phyloP scores from a whole-genome alignment of 2,329 filamentous ascomycete genomes.

The Dactylellina sp. region DNA sequence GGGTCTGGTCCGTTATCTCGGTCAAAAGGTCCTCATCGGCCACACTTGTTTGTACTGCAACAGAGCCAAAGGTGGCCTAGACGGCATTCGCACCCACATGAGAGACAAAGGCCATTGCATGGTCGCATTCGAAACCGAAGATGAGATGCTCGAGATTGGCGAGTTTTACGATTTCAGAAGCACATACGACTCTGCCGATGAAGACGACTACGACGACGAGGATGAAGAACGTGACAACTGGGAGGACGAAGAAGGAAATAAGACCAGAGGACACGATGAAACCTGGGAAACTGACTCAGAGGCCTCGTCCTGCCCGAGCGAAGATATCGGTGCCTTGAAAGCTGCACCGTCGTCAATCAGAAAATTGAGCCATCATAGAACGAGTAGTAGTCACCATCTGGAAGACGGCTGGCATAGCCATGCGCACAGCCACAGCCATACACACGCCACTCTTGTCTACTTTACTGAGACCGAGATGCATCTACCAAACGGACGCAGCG shows the following conservation, averaged over 20 bases:
- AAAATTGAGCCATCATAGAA: conserved; percentile 36
- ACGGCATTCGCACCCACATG: conserved; percentile 95
- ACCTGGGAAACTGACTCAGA: conserved; percentile 97
- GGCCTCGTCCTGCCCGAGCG: conserved; percentile 68
- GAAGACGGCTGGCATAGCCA: conserved; percentile 80
- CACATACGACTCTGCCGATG: conserved; percentile 85
- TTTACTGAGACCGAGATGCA: conserved; percentile 92
- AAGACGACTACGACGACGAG: conserved; percentile 68
- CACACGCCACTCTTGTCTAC: conserved; percentile 76
- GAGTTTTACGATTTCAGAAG: conserved; percentile 97
- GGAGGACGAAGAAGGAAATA: conserved; percentile 68
- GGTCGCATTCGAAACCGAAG: conserved; percentile 89
- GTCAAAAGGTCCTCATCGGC: conserved; percentile 80
- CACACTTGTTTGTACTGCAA: conserved; percentile 90
- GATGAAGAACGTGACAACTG: conserved; percentile 69
- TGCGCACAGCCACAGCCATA: conserved; percentile 77
- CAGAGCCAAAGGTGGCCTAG: conserved; percentile 80
- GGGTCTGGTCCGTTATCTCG: conserved; percentile 81
- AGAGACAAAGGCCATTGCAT: conserved; percentile 96
- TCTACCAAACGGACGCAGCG: conserved; percentile 86
- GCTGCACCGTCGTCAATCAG: conserved; percentile 1
- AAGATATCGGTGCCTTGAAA: conserved; percentile 39
- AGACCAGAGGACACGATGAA: conserved; percentile 70
- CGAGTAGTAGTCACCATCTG: conserved; percentile 72
- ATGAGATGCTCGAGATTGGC: conserved; percentile 91